Percentiles rank a stretch among this genome's conserved stretches.
Evolutionary conservation across 2,329 filamentous ascomycete genomes (phyloP).

Genomic region (Alternaria incomplexa): DNA sequence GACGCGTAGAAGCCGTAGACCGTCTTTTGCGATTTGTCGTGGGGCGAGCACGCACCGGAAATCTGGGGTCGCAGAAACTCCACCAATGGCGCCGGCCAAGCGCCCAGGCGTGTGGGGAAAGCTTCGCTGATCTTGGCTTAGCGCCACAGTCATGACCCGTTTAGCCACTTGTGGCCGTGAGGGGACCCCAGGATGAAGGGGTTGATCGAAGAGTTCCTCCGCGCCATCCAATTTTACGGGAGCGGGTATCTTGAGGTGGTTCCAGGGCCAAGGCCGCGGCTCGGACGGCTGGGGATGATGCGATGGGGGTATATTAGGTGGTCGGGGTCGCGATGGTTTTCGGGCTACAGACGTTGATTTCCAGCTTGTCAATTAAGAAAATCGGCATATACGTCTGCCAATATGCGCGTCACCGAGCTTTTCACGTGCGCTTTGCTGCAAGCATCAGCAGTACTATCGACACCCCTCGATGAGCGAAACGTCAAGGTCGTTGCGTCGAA

Average conservation of each 20-base stretch:
- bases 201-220: constrained; percentile 22
- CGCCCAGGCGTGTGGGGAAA: constrained; percentile 13
- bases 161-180: constrained; percentile 25
- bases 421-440: constrained; percentile 33
- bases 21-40: not conserved
- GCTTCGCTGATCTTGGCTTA: constrained; percentile 23
- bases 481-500: constrained; percentile 22
- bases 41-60: not conserved
- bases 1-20: not conserved
- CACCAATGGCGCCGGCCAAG: constrained; percentile 31
- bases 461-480: constrained; percentile 20
- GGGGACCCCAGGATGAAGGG: constrained; percentile 16
- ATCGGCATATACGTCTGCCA: not conserved
- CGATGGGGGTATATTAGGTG: constrained; percentile 25
- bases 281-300: constrained; percentile 5
- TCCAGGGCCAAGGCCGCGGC: constrained; percentile 7
- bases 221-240: constrained; percentile 8
- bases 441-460: constrained; percentile 29
- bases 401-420: constrained; percentile 36
- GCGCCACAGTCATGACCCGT: constrained; percentile 3
- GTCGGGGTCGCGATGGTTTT: not conserved
- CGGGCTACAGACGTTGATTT: not conserved
- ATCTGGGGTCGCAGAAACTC: constrained; percentile 20
- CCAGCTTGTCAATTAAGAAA: not conserved
- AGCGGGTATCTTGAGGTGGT: constrained; percentile 5